Evolutionary conservation across 495 filamentous ascomycete genomes (phyloP), one percentile per base, ranked within the genome.

Genomic region (Jackrogersella multiformis): DNA sequence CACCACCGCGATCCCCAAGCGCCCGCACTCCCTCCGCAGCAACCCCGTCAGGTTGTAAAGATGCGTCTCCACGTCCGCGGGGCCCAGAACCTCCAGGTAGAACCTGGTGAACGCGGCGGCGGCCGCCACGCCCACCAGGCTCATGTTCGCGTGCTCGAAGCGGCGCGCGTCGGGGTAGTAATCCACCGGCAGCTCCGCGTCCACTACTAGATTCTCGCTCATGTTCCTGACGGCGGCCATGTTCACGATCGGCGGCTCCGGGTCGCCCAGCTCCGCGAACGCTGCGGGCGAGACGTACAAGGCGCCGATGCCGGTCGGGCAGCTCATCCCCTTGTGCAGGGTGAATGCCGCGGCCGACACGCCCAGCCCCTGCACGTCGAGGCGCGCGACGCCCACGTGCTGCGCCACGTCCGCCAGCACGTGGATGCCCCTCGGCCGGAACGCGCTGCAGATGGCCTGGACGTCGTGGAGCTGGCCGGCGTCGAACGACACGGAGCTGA

Each of bases 141-240:
- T 72, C 65, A 69, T 56, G 23, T 72, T 72, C 23, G 53, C 42
- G 21, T 72, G 69, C 39, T 72, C 69, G 57, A 72, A 72, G 21
- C 69, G 56, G 4, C 65, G 44, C 26, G 69, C 66, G 10, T 52
- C 53, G 32, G 55, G 54, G 34, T 49, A 58, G 32, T 57, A 24
- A 10, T 54, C 45, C 34, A 65, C 28, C 16, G 51, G 52, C 35
- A 53, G 55, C 6, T 63, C 51, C 5, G 9, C 52, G 9, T 21
- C 13, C 0, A 65, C 65, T 1, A 69, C 21, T 5, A 64, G 28
- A 10, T 46, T 38, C 44, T 64, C 55, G 10, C 10, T 5, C 12
- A 59, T 23, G 15, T 69, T 66, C 21, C 15, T 2, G 10, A 66
- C 69, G 0, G 20, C 59, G 9, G 52, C 44, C 58, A 64, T 65